phyloP scores from a whole-genome alignment of 495 filamentous ascomycete genomes.

The Cryomyces minteri region DNA sequence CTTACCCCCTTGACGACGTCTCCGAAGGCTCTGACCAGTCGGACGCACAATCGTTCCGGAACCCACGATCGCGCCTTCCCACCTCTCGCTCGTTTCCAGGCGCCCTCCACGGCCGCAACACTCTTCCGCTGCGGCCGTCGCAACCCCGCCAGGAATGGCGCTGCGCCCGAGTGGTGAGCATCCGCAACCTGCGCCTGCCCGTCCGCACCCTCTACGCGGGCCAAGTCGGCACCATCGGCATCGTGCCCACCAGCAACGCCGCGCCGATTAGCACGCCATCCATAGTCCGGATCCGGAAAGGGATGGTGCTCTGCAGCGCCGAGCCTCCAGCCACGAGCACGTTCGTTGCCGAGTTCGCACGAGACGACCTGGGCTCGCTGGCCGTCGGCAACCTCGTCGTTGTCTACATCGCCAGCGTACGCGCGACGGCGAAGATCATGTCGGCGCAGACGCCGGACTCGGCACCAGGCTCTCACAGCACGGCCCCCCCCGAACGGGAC shows the following conservation, averaged over 20 bases:
- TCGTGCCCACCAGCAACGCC: slow-evolving; percentile 25
- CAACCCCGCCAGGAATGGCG: slow-evolving; percentile 41
- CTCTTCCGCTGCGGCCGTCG: slow-evolving; percentile 24
- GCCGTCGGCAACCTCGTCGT: slow-evolving; percentile 48
- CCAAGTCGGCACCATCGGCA: slow-evolving; percentile 80
- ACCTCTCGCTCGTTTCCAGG: slow-evolving; percentile 17
- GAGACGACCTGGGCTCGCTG: slow-evolving; percentile 13
- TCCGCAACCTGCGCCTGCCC: slow-evolving; percentile 73
- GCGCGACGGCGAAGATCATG: slow-evolving; percentile 54
- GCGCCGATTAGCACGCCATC: slow-evolving; percentile 13
- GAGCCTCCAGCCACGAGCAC: slow-evolving; percentile 35
- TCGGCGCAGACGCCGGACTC: slow-evolving; percentile 17
- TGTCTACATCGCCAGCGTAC: slow-evolving; percentile 73
- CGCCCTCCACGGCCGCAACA: slow-evolving; percentile 19
- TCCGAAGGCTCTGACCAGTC: slow-evolving; percentile 17
- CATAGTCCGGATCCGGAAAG: slow-evolving; percentile 48
- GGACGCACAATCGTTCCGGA: slow-evolving; percentile 2
- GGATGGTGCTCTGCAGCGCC: slow-evolving; percentile 48
- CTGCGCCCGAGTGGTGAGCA: slow-evolving; percentile 57
- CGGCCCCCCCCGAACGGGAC: background rate
- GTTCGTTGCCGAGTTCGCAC: slow-evolving; percentile 25
- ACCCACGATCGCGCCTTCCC: background rate
- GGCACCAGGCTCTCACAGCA: slow-evolving; percentile 12
- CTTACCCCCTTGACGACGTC: slow-evolving; percentile 33
- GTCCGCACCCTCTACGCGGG: slow-evolving; percentile 57